Conservation (phyloP, 225 moss, liverwort and hornwort genomes). For the Antitrichia curtipendula region DNA sequence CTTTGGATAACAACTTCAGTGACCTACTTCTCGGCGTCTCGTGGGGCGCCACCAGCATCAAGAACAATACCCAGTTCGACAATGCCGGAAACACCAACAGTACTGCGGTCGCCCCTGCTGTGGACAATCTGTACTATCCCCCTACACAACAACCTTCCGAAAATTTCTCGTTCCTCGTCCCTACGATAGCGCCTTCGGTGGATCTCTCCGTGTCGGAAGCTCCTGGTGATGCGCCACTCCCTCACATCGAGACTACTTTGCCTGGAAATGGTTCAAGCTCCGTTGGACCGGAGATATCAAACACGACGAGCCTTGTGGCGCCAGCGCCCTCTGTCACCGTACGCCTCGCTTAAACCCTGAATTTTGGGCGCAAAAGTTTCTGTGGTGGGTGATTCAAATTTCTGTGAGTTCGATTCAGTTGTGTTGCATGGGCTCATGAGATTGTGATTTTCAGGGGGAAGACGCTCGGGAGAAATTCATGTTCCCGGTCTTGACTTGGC, state of each 20-base stretch:
- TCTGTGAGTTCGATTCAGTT: neutral
- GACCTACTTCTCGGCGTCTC: slow-evolving; percentile 9
- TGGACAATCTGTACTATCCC: neutral
- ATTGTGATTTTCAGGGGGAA: neutral
- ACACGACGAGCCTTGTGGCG: neutral
- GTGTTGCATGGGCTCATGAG: neutral
- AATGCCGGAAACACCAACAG: neutral
- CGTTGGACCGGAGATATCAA: neutral
- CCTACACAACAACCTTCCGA: neutral
- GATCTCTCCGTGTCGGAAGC: neutral
- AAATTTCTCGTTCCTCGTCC: neutral
- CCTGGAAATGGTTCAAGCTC: neutral
- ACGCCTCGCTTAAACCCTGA: neutral
- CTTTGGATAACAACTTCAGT: slow-evolving; percentile 1
- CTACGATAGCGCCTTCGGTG: neutral
- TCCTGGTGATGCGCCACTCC: neutral
- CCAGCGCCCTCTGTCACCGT: neutral
- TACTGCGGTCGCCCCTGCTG: neutral
- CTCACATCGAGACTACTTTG: neutral
- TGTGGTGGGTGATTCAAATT: neutral
- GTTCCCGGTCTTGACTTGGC: slow-evolving; percentile 12
- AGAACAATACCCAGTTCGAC: neutral
- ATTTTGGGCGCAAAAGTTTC: neutral
- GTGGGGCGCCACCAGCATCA: neutral
- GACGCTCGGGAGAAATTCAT: slow-evolving; percentile 13